Evolutionary conservation across 2,329 filamentous ascomycete species (phyloP), one percentile per base, ranked within the genome.

Genomic region (Plectosphaerella cucumerina): DNA sequence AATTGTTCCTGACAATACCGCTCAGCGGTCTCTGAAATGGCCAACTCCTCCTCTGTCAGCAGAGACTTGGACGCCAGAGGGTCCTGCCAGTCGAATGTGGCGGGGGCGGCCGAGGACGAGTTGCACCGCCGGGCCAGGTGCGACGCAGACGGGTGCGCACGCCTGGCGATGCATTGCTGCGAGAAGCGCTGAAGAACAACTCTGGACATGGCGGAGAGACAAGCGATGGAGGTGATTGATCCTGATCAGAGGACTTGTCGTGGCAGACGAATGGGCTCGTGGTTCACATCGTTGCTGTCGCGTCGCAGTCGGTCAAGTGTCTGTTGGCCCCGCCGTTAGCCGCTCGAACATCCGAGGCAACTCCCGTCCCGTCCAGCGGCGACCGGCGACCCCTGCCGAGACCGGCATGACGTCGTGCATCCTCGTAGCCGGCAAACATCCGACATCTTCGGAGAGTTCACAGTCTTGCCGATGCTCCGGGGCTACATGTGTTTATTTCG

Each of bases 1-100:
- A 99, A 77, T 53, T 83, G 82, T 67, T 97, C 92, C 69, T 97
- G 93, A 66, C 92, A 97, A 65, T 97, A 99, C 54, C 89, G 82
- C 70, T 96, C 89, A 33, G 93, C 93, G 6, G 90, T 96, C 62
- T 97, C 90, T 41, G 87, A 80, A 58, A 99, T 93, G 14, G 92
- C 90, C 57, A 90, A 66, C 70, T 99, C 94, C 53, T 99, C 94
- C 58, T 96, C 89, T 1, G 91, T 96, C 62, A 91, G 81, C 43
- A 96, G 72, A 62, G 84, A 87, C 62, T 84, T 85, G 34, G 86
- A 78, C 22, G 79, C 80, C 52, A 99, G 76, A 18, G 94, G 92
- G 65, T 99, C 94, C 67, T 94, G 82, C 93, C 94, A 99, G 68
- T 96, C 85, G 68, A 97, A 97, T 18, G 60, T 58, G 12, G 26